Evolutionary conservation across 2,329 filamentous ascomycete species (phyloP).

Genomic region (Exophiala bonariae): DNA sequence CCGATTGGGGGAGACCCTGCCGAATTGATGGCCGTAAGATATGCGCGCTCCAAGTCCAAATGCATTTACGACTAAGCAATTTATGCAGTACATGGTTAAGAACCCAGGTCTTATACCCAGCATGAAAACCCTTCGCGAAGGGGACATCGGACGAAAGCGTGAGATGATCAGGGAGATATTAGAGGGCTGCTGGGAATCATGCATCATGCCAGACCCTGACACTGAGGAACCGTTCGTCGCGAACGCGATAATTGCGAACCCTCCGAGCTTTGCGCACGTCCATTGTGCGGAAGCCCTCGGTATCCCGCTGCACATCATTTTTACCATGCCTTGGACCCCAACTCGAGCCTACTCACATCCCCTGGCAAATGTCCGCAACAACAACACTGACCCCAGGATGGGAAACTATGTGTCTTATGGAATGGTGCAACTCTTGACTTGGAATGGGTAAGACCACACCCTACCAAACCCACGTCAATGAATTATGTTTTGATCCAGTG

Average conservation of each 20-base stretch:
- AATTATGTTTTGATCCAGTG: neutral
- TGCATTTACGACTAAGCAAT: neutral
- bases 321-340: constrained; percentile 53
- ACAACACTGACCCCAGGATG: constrained; percentile 31
- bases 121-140: constrained; percentile 38
- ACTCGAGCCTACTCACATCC: constrained; percentile 51
- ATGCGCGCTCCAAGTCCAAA: neutral
- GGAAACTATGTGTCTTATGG: constrained; percentile 49
- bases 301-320: constrained; percentile 54
- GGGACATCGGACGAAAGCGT: constrained; percentile 34
- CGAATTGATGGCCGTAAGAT: constrained; percentile 45
- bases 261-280: constrained; percentile 34
- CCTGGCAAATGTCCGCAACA: constrained; percentile 47
- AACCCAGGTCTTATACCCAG: constrained; percentile 46
- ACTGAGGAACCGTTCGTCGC: constrained; percentile 48
- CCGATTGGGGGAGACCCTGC: constrained; percentile 58
- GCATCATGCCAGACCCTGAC: constrained; percentile 35
- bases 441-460: constrained; percentile 41
- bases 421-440: constrained; percentile 51
- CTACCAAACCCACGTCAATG: constrained; percentile 28
- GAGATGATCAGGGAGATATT: constrained; percentile 39
- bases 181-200: constrained; percentile 42
- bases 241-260: constrained; percentile 57
- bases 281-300: constrained; percentile 53
- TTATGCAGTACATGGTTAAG: constrained; percentile 46